These are phyloP conservation scores for Cladophialophora carrionii DNA, from an alignment of 2,329 filamentous ascomycete genomes.

Conservation along the genomic window DNA sequence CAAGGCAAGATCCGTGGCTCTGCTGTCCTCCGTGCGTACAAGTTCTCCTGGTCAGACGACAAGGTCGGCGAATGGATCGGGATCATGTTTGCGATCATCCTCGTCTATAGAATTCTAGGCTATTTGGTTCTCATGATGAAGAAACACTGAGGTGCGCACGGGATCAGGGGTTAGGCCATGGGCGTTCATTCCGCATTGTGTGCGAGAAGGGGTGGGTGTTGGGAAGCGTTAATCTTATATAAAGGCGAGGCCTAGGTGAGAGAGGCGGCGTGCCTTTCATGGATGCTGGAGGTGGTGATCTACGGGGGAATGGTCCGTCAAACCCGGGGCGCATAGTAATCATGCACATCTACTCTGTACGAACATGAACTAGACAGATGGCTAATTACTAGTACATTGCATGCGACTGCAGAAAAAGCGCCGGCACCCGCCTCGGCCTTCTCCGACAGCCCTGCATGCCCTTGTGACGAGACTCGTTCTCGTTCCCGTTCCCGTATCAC, in stretches of 20 bases:
- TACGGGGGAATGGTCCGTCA: too few relatives aligned
- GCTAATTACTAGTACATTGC: not conserved
- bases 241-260: too few relatives aligned
- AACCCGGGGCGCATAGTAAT: too few relatives aligned
- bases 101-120: slow-evolving; percentile 67
- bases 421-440: not conserved
- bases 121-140: slow-evolving; percentile 30
- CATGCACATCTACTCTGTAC: too few relatives aligned
- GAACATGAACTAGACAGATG: not conserved
- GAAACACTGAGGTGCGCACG: slow-evolving; percentile 14
- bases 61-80: slow-evolving; percentile 71
- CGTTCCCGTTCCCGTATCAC: not conserved
- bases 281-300: too few relatives aligned
- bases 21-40: slow-evolving; percentile 70
- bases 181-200: not conserved
- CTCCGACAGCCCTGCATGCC: slow-evolving; percentile 2
- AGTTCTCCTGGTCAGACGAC: slow-evolving; percentile 66
- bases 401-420: not conserved
- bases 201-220: not conserved
- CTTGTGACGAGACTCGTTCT: too few relatives aligned
- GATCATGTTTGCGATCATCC: slow-evolving; percentile 75
- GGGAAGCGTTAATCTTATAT: not conserved
- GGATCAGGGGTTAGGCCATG: not conserved
- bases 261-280: too few relatives aligned
- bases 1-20: slow-evolving; percentile 72